phyloP scores from a whole-genome alignment of 805 yeast genomes.

The Metschnikowia matae region DNA sequence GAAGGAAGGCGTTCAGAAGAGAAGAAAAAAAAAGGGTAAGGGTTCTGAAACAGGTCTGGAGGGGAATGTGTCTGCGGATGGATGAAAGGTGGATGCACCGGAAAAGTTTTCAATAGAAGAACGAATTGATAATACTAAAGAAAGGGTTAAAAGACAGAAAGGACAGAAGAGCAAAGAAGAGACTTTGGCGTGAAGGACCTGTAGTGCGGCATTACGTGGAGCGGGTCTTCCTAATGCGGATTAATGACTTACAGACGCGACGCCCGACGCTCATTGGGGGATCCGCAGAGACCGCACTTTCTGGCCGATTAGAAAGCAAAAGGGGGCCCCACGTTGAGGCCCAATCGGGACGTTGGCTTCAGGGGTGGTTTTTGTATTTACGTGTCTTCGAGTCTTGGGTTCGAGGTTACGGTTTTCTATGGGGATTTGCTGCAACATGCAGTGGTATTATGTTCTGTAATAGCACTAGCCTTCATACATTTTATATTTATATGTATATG shows the following conservation, averaged over 20 bases:
- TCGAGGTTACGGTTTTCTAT: too few species aligned
- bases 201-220: conserved; percentile 3
- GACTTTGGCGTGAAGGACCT: neutral
- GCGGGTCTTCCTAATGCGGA: conserved; percentile 11
- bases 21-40: neutral
- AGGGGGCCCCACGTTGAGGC: neutral
- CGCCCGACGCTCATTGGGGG: conserved; percentile 4
- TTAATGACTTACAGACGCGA: conserved; percentile 16
- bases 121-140: too few species aligned
- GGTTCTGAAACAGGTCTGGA: neutral
- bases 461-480: too few species aligned
- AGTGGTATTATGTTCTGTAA: too few species aligned
- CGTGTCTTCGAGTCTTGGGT: too few species aligned
- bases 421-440: too few species aligned
- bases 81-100: neutral
- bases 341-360: too few species aligned
- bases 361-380: too few species aligned
- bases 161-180: conserved; percentile 9
- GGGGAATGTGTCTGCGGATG: neutral
- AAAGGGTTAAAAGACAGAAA: neutral
- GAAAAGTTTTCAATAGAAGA: neutral
- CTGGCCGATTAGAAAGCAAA: neutral
- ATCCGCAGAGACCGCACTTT: neutral
- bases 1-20: neutral
- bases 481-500: too few species aligned